phyloP scores from a whole-genome alignment of 192 early-diverging fungal species.

The Phlyctochytrium arcticum region DNA sequence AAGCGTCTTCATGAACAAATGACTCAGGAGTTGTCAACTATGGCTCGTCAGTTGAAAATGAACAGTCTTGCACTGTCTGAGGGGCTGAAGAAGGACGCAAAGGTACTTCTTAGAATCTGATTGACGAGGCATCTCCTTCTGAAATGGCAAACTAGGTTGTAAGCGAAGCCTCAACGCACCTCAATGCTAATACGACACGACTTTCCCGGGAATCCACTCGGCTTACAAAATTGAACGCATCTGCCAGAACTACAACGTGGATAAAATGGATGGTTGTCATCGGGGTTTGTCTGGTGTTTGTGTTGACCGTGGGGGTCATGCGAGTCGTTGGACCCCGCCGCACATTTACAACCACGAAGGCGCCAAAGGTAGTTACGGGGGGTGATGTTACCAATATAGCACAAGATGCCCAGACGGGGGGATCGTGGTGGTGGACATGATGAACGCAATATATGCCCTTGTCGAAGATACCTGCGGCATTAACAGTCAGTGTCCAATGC shows the following conservation, averaged over 20 bases:
- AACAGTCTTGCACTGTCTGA: constrained; percentile 18
- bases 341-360: no score
- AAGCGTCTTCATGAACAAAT: constrained; percentile 17
- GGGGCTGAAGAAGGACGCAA: constrained; percentile 12
- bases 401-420: no score
- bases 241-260: constrained; percentile 22
- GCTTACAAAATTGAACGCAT: constrained; percentile 2
- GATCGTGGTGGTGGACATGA: no score
- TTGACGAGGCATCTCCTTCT: neutral
- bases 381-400: no score
- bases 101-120: neutral
- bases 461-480: no score
- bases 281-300: constrained; percentile 19
- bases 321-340: constrained; percentile 13
- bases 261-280: constrained; percentile 20
- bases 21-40: constrained; percentile 15
- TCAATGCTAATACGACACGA: constrained; percentile 6
- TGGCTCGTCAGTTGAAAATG: constrained; percentile 12
- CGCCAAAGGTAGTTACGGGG: no score
- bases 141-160: constrained; percentile 7
- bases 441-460: no score
- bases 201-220: constrained; percentile 5
- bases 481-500: no score
- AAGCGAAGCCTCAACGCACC: constrained; percentile 5
- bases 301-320: constrained; percentile 22